Percentiles rank a stretch among this genome's conserved stretches.
Evolutionary conservation across 2,329 filamentous ascomycete genomes (phyloP).

Genomic region (Aspergillus quadricinctus): DNA sequence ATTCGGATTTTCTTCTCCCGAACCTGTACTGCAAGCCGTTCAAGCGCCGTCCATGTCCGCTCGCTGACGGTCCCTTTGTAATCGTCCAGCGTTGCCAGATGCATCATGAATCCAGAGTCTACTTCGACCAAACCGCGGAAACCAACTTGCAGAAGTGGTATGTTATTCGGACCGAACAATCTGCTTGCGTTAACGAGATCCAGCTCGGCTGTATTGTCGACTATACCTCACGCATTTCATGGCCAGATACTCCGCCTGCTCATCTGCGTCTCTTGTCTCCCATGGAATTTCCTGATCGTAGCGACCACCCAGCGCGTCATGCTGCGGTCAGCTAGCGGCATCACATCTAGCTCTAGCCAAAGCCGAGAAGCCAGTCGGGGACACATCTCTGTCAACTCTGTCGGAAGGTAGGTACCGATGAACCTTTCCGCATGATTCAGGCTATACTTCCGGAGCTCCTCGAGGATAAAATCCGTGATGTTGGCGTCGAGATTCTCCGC

Average conservation of each 20-base stretch:
- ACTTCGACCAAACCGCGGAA: slow-evolving; percentile 67
- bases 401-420: slow-evolving; percentile 65
- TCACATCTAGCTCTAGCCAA: slow-evolving; percentile 72
- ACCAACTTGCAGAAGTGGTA: slow-evolving; percentile 63
- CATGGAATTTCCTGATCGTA: slow-evolving; percentile 34
- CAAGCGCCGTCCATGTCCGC: slow-evolving; percentile 62
- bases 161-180: slow-evolving; percentile 67
- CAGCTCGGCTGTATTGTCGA: neutral
- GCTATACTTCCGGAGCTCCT: slow-evolving; percentile 56
- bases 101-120: slow-evolving; percentile 61
- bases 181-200: slow-evolving; percentile 32
- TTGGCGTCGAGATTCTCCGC: slow-evolving; percentile 34
- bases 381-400: slow-evolving; percentile 55
- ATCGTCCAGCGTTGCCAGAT: slow-evolving; percentile 53
- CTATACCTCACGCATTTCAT: slow-evolving; percentile 70
- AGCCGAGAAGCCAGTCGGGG: slow-evolving; percentile 65
- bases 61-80: slow-evolving; percentile 59
- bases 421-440: slow-evolving; percentile 67
- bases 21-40: slow-evolving; percentile 60
- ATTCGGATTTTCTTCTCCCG: slow-evolving; percentile 62
- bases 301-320: slow-evolving; percentile 9
- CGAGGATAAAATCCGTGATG: slow-evolving; percentile 58
- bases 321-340: slow-evolving; percentile 57
- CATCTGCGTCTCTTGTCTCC: slow-evolving; percentile 62
- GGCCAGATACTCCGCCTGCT: slow-evolving; percentile 76